phyloP scores from a whole-genome alignment of 2,329 filamentous ascomycete genomes.

The Penicillium sp. region DNA sequence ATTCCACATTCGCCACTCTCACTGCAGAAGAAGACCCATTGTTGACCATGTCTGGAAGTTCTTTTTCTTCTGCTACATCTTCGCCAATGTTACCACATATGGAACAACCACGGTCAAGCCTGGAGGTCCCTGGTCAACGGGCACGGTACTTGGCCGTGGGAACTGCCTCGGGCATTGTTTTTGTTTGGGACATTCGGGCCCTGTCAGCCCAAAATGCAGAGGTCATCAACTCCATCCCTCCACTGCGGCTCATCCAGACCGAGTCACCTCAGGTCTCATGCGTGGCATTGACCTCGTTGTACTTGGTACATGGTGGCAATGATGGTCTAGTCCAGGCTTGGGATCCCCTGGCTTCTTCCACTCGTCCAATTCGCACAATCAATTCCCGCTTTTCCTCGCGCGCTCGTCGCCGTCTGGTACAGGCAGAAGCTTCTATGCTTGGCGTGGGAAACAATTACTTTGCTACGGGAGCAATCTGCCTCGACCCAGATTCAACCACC shows the following conservation, averaged over 20 bases:
- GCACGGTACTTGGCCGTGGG: conserved; percentile 78
- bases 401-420: conserved; percentile 70
- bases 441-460: conserved; percentile 72
- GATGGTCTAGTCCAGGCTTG: conserved; percentile 94
- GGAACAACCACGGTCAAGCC: conserved; percentile 40
- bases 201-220: conserved; percentile 54
- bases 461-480: conserved; percentile 75
- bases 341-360: conserved; percentile 84
- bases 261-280: conserved; percentile 85
- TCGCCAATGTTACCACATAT: conserved; percentile 52
- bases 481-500: conserved; percentile 83
- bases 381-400: conserved; percentile 80
- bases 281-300: conserved; percentile 77
- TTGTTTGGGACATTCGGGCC: conserved; percentile 82
- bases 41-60: conserved; percentile 56
- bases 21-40: conserved; percentile 77
- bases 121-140: conserved; percentile 78
- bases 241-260: conserved; percentile 80
- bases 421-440: conserved; percentile 64
- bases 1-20: conserved; percentile 67
- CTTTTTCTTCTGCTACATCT: conserved; percentile 54
- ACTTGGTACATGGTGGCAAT: conserved; percentile 87
- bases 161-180: conserved; percentile 70
- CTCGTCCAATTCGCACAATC: conserved; percentile 76
- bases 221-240: conserved; percentile 59